Base-by-base conservation (phyloP, 495 filamentous ascomycete species). In the Xylaria scruposa region DNA sequence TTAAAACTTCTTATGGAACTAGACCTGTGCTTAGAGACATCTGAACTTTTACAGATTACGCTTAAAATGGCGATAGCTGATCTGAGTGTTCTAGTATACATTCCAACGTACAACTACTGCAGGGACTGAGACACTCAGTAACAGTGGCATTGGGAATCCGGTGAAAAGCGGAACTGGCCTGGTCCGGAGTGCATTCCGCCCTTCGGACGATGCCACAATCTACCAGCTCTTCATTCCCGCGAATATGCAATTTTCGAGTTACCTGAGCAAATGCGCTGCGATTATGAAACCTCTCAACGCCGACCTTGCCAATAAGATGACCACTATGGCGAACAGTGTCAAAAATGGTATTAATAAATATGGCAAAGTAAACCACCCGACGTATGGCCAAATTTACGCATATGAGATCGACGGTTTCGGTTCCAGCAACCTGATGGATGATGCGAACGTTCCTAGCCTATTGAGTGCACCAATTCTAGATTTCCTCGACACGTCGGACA, bases 191-290 rank as follows among this genome's bases (percentile, higher is more conserved):
- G 89, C 87, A 10, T 92, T 92, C 79, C 81, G 90, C 4, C 90
- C 90, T 0, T 89, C 86, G 26, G 90, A 92, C 76, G 90, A 92
- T 76, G 71, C 81, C 24, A 83, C 77, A 1, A 86, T 88, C 62
- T 90, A 82, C 68, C 88, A 90, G 75, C 83, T 89, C 21, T 81
- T 90, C 70, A 85, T 92, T 40, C 90, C 90, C 1, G 84, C 86
- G 4, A 92, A 92, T 69, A 92, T 92, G 90, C 90, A 91, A 86
- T 91, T 92, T 74, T 82, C 87, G 19, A 75, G 83, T 36, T 89
- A 87, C 67, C 82, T 91, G 1, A 81, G 78, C 4, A 77, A 76
- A 0, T 81, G 83, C 13, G 81, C 85, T 0, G 54, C 76, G 12
- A 90, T 92, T 71, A 85, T 88, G 80, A 73, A 71, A 4, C 69